Base-by-base conservation (phyloP, 148 eudicot species). In the Mesembryanthemum crystallinum region DNA sequence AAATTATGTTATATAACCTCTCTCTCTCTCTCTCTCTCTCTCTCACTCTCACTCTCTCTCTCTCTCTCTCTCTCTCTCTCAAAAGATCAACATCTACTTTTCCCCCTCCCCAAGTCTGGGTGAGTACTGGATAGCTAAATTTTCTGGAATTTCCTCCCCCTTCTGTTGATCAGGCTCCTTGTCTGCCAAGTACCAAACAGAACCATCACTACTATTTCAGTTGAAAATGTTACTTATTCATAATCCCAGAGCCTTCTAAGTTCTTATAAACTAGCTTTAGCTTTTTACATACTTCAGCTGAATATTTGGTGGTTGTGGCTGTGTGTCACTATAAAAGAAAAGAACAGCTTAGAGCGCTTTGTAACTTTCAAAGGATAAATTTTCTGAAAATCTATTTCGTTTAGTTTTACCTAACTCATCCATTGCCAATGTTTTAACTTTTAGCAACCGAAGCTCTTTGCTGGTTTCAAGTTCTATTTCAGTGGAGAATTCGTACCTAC, bases 381-480 rank as follows among this genome's bases (percentile, higher is more conserved):
- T 28, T 2, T 42, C 11, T 37, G 33, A 72, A 37, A n/a, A 29
- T 30, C 30, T 33, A 15, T 24, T 33, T 20, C 2, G 1, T 17
- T 33, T 37, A 4, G 28, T 33, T 75, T 21, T 13, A 18, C 37
- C 61, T 47, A 42, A 45, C 47, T 65, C 21, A 5, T 32, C 7
- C 8, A 15, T 64, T 52, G 35, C 57, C 27, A 55, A 42, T 27
- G 21, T 21, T 58, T 21, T 54, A 42, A 65, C 42, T 79, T 83
- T 84, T 90, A 95, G 99, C 82, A 89, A 89, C 90, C 97, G 28
- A 95, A 89, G 88, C 89, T 92, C 68, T 95, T 95, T 61, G 73
- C 81, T n/a, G 91, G 90, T 54, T 77, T 69, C 77, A 79, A 82
- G 57, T 89, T 95, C 80, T 92, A 83, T 73, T 87, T 95, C 64